Evolutionary conservation across 345 rosid species (phyloP), one percentile per base, ranked within the genome.

Genomic region (Populus pruinosa): DNA sequence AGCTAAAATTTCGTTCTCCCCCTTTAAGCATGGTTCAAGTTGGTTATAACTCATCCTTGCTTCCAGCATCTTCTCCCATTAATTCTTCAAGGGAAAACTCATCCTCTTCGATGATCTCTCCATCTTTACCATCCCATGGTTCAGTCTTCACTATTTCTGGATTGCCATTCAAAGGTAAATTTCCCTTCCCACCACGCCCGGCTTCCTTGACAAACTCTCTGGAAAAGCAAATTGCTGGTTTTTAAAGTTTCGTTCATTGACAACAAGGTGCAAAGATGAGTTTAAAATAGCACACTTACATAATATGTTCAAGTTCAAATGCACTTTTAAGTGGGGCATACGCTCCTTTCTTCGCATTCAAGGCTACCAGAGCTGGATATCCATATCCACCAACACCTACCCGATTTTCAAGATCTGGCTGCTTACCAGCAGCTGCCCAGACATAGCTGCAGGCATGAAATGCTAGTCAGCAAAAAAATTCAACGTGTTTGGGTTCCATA

Each of bases 321-420:
- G 99, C 99, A 68, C 99, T 94, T 86, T 88, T 92, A 38, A 96
- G 94, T 31, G 99, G 98, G 74, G 99, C 92, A 82, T 91, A 94
- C 25, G 90, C 98, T 80, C 90, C 98, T 87, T 94, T 94, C 92
- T 96, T 96, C 70, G 87, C 83, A 77, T 96, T 96, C 90, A 96
- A 81, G 43, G 98, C 99, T 53, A 96, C 97, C 81, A 96, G 83
- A 56, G 99, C 99, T 6, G 99, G 98, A 71, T 94, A 96, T 12
- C 99, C 99, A 18, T 96, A 96, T 74, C 98, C 99, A 63, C 99
- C 99, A 36, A 96, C 97, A 13, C 90, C 91, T 10, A 96, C 96
- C 21, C 55, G 86, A 39, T 83, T 89, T 85, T 96, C 99, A 53
- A 96, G 90, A 86, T 91, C 94, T 25, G 94, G 92, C 80, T 96